phyloP scores from a whole-genome alignment of 495 filamentous ascomycete species.

The Aspergillus asperescens region DNA sequence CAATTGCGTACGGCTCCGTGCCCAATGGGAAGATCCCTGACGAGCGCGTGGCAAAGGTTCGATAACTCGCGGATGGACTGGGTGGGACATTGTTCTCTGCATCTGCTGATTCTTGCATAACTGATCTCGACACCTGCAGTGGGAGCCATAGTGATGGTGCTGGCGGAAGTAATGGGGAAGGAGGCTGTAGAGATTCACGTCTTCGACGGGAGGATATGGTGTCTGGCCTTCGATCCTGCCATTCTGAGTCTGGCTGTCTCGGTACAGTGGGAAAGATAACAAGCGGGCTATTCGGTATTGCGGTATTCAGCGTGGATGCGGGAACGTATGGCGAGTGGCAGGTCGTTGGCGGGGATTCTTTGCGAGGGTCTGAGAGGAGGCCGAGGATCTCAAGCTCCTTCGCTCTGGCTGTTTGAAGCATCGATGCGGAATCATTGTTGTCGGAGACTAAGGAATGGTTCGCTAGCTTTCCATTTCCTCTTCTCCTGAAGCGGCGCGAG shows the following conservation, averaged over 20 bases:
- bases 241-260: not conserved
- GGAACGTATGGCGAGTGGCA: not conserved
- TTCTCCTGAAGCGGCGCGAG: constrained; percentile 5
- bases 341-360: not conserved
- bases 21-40: constrained; percentile 8
- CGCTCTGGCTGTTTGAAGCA: not conserved
- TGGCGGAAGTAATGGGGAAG: constrained; percentile 8
- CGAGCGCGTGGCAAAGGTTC: constrained; percentile 4
- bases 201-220: not conserved
- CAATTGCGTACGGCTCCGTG: not conserved
- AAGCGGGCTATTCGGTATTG: not conserved
- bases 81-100: not conserved
- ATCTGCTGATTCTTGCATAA: not conserved
- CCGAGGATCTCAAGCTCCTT: constrained; percentile 9
- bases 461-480: not conserved
- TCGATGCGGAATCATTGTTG: not conserved
- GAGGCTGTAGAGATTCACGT: not conserved
- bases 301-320: not conserved
- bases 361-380: not conserved
- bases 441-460: not conserved
- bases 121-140: not conserved
- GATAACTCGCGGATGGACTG: not conserved
- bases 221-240: not conserved
- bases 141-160: not conserved
- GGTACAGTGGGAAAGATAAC: not conserved